phyloP scores from a whole-genome alignment of 2,329 filamentous ascomycete genomes.

The Magnaporthiopsis poae region DNA sequence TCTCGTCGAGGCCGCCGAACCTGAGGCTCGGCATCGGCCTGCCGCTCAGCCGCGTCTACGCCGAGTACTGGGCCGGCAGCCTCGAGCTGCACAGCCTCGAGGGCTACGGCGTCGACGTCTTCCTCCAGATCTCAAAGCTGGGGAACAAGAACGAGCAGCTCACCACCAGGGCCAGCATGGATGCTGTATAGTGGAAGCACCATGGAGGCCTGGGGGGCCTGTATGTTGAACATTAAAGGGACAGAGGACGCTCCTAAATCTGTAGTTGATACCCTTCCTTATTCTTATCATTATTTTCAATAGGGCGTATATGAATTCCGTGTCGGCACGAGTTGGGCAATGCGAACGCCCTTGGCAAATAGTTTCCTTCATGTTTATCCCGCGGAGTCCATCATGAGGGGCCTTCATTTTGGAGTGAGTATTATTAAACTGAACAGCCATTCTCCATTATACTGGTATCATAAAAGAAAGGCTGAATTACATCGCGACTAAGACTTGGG shows the following conservation, averaged over 20 bases:
- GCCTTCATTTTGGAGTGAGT: neutral
- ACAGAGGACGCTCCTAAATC: neutral
- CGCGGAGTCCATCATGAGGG: neutral
- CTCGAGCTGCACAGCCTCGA: constrained; percentile 85
- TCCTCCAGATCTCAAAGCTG: constrained; percentile 88
- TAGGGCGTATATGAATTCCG: neutral
- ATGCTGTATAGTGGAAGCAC: constrained; percentile 48
- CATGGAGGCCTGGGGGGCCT: neutral
- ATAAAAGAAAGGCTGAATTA: constrained; percentile 38
- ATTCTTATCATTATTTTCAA: neutral
- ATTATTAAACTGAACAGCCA: constrained; percentile 15
- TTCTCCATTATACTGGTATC: constrained; percentile 38
- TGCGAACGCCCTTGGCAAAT: neutral
- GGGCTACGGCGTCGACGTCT: constrained; percentile 91
- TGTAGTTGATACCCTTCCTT: neutral
- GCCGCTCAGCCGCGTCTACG: constrained; percentile 86
- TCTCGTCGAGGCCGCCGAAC: constrained; percentile 76
- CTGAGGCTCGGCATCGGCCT: constrained; percentile 84
- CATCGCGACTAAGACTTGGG: constrained; percentile 34
- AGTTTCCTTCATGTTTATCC: neutral
- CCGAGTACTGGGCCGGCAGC: constrained; percentile 94
- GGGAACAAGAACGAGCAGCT: constrained; percentile 98
- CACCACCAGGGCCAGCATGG: constrained; percentile 65
- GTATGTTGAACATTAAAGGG: neutral
- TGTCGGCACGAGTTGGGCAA: neutral